These are phyloP conservation scores for Lanmaoa pseudosensibilis DNA, from an alignment of 768 basidiomycete genomes.

Conservation along the genomic window DNA sequence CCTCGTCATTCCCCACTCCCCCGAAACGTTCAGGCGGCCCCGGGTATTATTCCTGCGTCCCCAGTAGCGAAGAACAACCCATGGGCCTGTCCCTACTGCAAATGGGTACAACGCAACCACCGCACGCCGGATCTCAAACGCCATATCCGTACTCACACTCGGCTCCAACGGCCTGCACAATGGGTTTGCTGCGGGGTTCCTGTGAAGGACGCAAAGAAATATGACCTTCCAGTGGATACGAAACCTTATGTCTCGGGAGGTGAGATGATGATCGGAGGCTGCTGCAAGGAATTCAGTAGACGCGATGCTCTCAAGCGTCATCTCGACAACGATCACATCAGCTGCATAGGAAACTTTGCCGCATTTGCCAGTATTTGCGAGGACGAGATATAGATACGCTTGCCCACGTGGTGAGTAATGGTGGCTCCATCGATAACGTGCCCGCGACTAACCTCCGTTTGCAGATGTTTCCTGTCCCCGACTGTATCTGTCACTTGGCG, in stretches of 20 bases:
- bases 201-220: constrained; percentile 23
- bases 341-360: constrained; percentile 34
- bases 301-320: constrained; percentile 43
- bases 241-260: constrained; percentile 30
- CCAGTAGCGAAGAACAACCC: constrained; percentile 33
- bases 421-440: neutral
- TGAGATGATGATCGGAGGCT: constrained; percentile 38
- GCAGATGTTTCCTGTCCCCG: constrained; percentile 9
- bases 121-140: constrained; percentile 61
- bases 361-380: constrained; percentile 29
- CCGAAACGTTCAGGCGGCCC: constrained; percentile 46
- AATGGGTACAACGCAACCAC: constrained; percentile 47
- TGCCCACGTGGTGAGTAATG: constrained; percentile 6
- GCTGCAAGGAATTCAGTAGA: constrained; percentile 38
- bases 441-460: neutral
- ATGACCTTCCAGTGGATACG: constrained; percentile 23
- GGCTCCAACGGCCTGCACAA: constrained; percentile 34
- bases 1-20: constrained; percentile 38
- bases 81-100: constrained; percentile 48
- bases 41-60: constrained; percentile 16
- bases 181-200: constrained; percentile 42
- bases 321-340: constrained; percentile 37
- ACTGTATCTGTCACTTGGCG: constrained; percentile 6
- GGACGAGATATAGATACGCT: constrained; percentile 20
- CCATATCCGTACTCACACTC: constrained; percentile 55